Evolutionary conservation across 257 asterid genomes (phyloP).

Genomic region (Plantago major): DNA sequence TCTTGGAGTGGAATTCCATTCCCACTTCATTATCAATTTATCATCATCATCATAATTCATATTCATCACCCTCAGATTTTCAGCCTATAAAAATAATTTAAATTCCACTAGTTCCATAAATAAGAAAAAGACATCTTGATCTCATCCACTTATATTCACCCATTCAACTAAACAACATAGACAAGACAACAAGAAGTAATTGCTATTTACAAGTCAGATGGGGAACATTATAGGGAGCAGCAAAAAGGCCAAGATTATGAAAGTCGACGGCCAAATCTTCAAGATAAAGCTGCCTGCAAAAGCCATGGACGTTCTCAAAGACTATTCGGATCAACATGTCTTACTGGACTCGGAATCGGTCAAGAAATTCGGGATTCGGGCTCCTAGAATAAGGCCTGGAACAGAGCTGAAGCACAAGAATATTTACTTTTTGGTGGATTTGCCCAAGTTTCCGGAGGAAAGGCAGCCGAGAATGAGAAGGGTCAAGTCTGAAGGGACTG

Average conservation of each 20-base stretch:
- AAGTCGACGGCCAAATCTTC: conserved; percentile 52
- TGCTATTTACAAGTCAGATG: conserved; percentile 23
- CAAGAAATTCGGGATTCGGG: conserved; percentile 54
- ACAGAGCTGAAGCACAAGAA: conserved; percentile 48
- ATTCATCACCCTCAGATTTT: not conserved
- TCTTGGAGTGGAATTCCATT: conserved; percentile 1
- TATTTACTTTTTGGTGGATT: conserved; percentile 57
- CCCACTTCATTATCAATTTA: conserved; percentile 10
- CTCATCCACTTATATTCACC: conserved; percentile 11
- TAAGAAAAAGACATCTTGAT: conserved; percentile 1
- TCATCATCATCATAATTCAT: not conserved
- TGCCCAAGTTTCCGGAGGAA: conserved; percentile 53
- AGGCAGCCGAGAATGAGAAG: conserved; percentile 23
- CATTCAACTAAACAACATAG: not conserved
- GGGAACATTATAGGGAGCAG: conserved; percentile 47
- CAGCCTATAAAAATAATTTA: not conserved
- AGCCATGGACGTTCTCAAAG: conserved; percentile 48
- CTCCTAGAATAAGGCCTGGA: conserved; percentile 39
- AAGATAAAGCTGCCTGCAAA: conserved; percentile 45
- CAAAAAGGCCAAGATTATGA: conserved; percentile 53
- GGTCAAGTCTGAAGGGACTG: conserved; percentile 32
- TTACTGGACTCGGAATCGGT: conserved; percentile 47
- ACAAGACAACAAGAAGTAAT: not conserved
- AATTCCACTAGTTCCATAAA: conserved; percentile 9
- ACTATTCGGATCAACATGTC: conserved; percentile 49